Percentiles rank a stretch among this genome's conserved stretches.
Conservation (phyloP, 345 rosid genomes). For the Eucalyptus rudis region DNA sequence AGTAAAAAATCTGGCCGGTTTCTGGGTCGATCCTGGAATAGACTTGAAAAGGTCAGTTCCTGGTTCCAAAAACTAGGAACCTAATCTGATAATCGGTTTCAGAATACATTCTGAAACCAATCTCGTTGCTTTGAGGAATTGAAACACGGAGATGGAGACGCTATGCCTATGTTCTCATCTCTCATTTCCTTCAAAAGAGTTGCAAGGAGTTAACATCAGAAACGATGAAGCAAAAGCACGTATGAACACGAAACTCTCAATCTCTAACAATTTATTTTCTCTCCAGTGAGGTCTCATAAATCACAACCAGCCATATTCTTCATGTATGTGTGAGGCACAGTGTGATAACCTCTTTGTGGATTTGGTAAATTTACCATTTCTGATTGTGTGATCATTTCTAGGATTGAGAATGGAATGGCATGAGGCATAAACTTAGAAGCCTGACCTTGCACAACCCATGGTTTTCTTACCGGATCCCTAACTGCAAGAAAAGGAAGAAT, state of each 20-base stretch:
- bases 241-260: background rate
- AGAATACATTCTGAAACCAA: background rate
- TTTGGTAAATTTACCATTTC: background rate
- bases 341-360: background rate
- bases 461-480: background rate
- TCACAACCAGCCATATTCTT: background rate
- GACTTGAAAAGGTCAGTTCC: conserved; percentile 4
- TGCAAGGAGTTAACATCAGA: background rate
- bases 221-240: background rate
- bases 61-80: background rate
- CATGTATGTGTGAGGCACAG: background rate
- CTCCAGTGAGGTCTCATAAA: background rate
- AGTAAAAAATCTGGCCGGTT: too few relatives aligned
- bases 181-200: background rate
- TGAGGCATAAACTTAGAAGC: background rate
- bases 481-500: background rate
- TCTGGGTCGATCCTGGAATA: background rate
- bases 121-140: conserved; percentile 18
- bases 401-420: background rate
- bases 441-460: background rate
- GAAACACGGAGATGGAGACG: conserved; percentile 24
- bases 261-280: background rate
- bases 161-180: background rate
- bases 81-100: background rate
- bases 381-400: background rate